A percentile compares a stretch with the other conserved stretches of the same genome.
Conservation (phyloP, 495 filamentous ascomycete genomes). For the Neurospora sp. region DNA sequence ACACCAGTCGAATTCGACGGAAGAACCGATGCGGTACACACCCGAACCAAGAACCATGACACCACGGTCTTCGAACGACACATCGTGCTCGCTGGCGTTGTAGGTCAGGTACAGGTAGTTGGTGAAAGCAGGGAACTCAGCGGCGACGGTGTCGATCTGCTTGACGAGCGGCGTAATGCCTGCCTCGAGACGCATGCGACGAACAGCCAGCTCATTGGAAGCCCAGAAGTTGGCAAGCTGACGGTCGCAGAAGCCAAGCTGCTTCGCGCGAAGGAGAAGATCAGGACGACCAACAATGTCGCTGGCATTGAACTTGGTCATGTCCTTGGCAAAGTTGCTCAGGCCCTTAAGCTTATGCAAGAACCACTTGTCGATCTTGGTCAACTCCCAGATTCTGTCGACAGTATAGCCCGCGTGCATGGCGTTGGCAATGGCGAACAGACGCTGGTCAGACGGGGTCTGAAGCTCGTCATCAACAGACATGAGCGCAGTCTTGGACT, state of each 20-base stretch:
- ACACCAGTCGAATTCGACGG: conserved; percentile 99
- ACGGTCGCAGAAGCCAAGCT: conserved; percentile 85
- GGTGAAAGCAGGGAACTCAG: conserved; percentile 88
- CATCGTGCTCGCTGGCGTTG: conserved; percentile 80
- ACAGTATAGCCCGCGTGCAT: conserved; percentile 91
- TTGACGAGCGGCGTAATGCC: conserved; percentile 85
- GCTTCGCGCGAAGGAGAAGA: conserved; percentile 73
- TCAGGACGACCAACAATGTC: conserved; percentile 45
- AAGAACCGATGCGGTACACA: conserved; percentile 95
- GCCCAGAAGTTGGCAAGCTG: conserved; percentile 91
- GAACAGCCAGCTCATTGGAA: conserved; percentile 83
- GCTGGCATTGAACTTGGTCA: conserved; percentile 60
- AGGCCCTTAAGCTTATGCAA: conserved; percentile 79
- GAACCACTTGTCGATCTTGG: conserved; percentile 98
- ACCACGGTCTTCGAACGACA: conserved; percentile 77
- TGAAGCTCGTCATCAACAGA: conserved; percentile 92
- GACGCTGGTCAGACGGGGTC: conserved; percentile 91
- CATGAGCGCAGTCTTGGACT: conserved; percentile 75
- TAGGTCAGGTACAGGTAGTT: conserved; percentile 98
- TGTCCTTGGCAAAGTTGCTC: conserved; percentile 72
- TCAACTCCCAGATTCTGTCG: conserved; percentile 95
- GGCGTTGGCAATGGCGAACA: conserved; percentile 96
- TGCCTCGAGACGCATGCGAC: conserved; percentile 68
- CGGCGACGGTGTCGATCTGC: conserved; percentile 97
- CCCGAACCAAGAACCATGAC: conserved; percentile 95